These are phyloP conservation scores for Amborella trichopoda DNA, from an alignment of 164 flowering plant genomes.

Conservation along the genomic window DNA sequence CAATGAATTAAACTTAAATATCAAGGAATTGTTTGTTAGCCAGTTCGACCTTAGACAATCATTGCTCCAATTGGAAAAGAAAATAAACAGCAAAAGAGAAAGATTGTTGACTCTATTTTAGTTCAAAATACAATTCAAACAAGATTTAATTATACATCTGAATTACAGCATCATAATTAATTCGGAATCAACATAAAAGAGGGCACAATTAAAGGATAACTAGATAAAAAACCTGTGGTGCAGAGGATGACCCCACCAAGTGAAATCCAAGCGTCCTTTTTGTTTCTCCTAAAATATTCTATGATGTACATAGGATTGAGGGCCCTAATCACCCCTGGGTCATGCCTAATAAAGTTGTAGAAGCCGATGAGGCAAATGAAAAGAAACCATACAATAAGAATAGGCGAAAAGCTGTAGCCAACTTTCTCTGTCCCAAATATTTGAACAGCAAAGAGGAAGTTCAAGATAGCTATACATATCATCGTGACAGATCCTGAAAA, in stretches of 20 bases:
- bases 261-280: constrained; percentile 13
- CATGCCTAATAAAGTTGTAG: constrained; percentile 15
- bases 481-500: constrained; percentile 3
- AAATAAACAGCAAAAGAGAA: no score
- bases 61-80: no score
- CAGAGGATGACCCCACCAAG: constrained; percentile 16
- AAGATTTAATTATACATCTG: no score
- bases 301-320: constrained; percentile 13
- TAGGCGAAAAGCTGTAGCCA: constrained; percentile 15
- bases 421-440: constrained; percentile 19
- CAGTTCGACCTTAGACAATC: no score
- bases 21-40: no score
- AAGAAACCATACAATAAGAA: constrained; percentile 14
- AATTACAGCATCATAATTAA: no score
- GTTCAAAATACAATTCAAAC: no score
- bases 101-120: no score
- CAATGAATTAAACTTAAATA: no score
- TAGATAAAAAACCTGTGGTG: constrained; percentile 11
- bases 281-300: constrained; percentile 8
- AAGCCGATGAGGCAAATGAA: constrained; percentile 12
- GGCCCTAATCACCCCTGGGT: constrained; percentile 13
- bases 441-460: constrained; percentile 8
- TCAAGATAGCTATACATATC: constrained; percentile 11
- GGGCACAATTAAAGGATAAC: no score
- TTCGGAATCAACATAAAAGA: no score